Base-by-base conservation (phyloP, 805 yeast genomes). In the Saturnispora sekii region DNA sequence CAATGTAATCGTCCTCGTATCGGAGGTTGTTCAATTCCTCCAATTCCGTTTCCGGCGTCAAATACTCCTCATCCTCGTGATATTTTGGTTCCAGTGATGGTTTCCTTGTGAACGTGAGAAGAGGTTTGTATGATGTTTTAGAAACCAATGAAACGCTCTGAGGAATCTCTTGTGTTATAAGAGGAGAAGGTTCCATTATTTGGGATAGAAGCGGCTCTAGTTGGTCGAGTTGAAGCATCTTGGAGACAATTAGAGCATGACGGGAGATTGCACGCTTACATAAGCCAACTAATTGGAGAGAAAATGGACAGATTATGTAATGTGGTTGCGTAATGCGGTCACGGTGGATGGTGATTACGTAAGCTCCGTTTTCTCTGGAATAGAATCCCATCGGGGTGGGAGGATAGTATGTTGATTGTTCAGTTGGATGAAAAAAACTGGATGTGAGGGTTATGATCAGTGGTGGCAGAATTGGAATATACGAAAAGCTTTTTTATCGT, bases 71-170 rank as follows among this genome's bases (percentile, higher is more conserved):
- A 2, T 21, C 26, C 8, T 21, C 26, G 26, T 4, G 26, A 21
- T 21, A 21, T 8, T 21, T 21, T 21, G 26, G 12, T 11, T 39
- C 46, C 14, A 32, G n/a, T 1, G 42, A 45, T 5, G 38, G 26
- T 35, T 45, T 42, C 2, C 49, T 48, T 12, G 54, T 48, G 39
- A 62, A 60, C 7, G 66, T 58, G 5, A 62, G 54, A 26, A 64
- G 49, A 0, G 65, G 63, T 39, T 60, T 61, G 9, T 56, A 61
- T 5, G 49, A 35, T 4, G 49, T 36, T 2, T 50, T 35, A 1
- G 69, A 59, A 3, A 65, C 47, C 4, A 65, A 50, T 7, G 67
- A 60, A 2, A 59, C 52, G 4, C 64, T 55, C 2, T 55, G 40
- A 3, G 69, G 67, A 8, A 46, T 45, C 3, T 53, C 37, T 1